Percentiles rank a stretch among this genome's conserved stretches.
Evolutionary conservation across 352 stramenopile species (phyloP).

Genomic region (Thalassiosira sp.): DNA sequence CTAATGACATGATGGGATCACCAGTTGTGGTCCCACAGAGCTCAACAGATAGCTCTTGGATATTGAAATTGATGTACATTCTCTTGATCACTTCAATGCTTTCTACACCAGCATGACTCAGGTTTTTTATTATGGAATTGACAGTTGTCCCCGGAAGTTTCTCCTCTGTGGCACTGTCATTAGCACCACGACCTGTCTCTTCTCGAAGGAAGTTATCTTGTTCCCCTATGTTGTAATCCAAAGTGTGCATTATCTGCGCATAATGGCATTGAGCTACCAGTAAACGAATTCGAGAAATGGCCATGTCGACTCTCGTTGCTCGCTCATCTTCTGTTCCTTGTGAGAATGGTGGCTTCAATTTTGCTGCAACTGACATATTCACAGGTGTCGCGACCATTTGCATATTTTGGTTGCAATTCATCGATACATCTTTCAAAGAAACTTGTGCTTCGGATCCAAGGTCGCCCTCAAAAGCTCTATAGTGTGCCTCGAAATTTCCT

Average conservation of each 20-base stretch:
- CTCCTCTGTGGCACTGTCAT: conserved; percentile 14
- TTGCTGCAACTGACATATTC: conserved; percentile 61
- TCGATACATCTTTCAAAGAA: conserved; percentile 65
- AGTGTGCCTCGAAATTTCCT: conserved; percentile 66
- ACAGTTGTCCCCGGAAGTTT: conserved; percentile 10
- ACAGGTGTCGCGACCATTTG: conserved; percentile 69
- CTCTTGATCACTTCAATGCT: conserved; percentile 62
- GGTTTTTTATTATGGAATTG: conserved; percentile 49
- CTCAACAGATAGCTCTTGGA: conserved; percentile 73
- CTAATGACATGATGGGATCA: conserved; percentile 73
- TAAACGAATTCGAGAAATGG: conserved; percentile 70
- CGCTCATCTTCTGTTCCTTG: conserved; percentile 71
- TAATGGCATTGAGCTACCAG: conserved; percentile 74
- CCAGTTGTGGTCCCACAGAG: conserved; percentile 50
- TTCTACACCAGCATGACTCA: conserved; percentile 80
- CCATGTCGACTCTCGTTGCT: conserved; percentile 73
- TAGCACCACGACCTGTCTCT: conserved; percentile 16
- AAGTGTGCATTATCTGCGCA: conserved; percentile 73
- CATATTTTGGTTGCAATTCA: conserved; percentile 56
- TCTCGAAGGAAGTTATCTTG: conserved; percentile 62
- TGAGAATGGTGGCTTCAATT: conserved; percentile 61
- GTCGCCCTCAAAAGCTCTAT: conserved; percentile 61
- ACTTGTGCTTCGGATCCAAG: conserved; percentile 62
- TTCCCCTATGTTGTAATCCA: conserved; percentile 77
- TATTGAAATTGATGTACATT: conserved; percentile 75